phyloP scores from a whole-genome alignment of 2,329 filamentous ascomycete species.

The Periconia sp. region DNA sequence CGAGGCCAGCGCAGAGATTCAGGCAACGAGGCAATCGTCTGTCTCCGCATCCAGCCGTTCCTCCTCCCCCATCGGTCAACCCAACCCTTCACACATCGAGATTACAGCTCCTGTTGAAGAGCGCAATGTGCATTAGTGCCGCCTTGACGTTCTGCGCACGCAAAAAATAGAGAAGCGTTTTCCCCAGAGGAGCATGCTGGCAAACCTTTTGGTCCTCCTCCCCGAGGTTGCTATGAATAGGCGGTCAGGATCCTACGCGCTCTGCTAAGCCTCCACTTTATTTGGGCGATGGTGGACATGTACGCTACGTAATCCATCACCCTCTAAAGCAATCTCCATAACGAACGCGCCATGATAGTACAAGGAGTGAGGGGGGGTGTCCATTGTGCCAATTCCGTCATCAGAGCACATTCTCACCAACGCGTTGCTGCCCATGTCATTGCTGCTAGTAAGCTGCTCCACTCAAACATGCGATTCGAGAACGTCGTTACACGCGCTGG shows the following conservation, averaged over 20 bases:
- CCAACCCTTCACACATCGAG: not conserved
- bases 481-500: not conserved
- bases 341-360: not conserved
- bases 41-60: not conserved
- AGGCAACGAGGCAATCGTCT: slow-evolving; percentile 3
- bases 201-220: not conserved
- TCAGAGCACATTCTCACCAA: too few relatives aligned
- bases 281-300: not conserved
- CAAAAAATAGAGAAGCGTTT: not conserved
- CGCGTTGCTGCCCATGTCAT: not conserved
- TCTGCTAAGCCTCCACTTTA: not conserved
- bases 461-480: not conserved
- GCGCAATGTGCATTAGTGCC: not conserved
- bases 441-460: not conserved
- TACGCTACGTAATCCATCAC: not conserved
- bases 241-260: too few relatives aligned
- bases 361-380: too few relatives aligned
- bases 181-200: not conserved
- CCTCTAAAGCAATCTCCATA: not conserved
- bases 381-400: too few relatives aligned
- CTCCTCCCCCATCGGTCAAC: not conserved
- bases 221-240: not conserved
- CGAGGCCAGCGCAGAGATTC: not conserved
- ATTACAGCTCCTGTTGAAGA: not conserved
- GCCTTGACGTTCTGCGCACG: not conserved